Evolutionary conservation across 2,329 filamentous ascomycete species (phyloP).

Genomic region (Catunica adiposa): DNA sequence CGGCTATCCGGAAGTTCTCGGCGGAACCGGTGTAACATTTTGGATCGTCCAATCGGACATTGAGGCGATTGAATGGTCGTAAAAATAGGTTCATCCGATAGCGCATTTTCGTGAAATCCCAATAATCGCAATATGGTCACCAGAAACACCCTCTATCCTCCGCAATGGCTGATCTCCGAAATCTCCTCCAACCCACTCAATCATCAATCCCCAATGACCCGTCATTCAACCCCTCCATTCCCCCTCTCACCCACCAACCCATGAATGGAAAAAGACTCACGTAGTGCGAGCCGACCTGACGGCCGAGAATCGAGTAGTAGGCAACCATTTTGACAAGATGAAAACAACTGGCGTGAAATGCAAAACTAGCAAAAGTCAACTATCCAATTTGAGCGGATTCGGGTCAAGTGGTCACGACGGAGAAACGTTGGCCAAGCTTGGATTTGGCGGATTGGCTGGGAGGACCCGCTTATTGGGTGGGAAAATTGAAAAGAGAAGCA

Average conservation of each 20-base stretch:
- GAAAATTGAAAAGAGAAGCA: no score
- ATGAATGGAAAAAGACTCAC: conserved; percentile 26
- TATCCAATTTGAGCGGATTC: not conserved
- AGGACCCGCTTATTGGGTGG: not conserved
- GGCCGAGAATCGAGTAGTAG: conserved; percentile 40
- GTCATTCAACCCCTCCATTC: not conserved
- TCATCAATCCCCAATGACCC: not conserved
- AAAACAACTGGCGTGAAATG: not conserved
- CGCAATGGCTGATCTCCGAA: not conserved
- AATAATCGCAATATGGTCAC: not conserved
- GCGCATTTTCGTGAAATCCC: not conserved
- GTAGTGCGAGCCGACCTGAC: conserved; percentile 44
- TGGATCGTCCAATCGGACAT: not conserved
- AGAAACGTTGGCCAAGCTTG: not conserved
- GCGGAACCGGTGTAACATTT: not conserved
- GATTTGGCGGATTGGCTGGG: not conserved
- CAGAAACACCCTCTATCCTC: not conserved
- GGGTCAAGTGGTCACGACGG: not conserved
- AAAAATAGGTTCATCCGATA: not conserved
- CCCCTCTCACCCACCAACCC: not conserved
- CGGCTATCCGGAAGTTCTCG: not conserved
- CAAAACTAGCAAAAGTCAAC: not conserved
- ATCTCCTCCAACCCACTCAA: not conserved
- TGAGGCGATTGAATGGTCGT: not conserved
- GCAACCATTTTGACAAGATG: conserved; percentile 13